phyloP scores from a whole-genome alignment of 179 eudicot species.

The Camellia oleifera region DNA sequence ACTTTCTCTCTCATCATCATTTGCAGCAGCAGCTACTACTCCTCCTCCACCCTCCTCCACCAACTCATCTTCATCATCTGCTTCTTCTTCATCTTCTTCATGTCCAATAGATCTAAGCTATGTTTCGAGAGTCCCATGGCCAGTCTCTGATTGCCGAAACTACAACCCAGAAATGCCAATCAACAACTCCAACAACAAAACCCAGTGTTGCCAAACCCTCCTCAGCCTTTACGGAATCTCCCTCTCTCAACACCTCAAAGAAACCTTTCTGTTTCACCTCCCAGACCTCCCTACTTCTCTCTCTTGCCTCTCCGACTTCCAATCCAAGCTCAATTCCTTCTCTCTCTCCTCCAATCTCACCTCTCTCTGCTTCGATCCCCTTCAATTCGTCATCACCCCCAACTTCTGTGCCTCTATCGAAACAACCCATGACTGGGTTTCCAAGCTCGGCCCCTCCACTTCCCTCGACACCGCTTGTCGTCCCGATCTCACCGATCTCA shows the following conservation, averaged over 20 bases:
- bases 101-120: slow-evolving; percentile 61
- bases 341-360: slow-evolving; percentile 42
- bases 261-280: slow-evolving; percentile 43
- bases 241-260: slow-evolving; percentile 45
- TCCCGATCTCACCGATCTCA: slow-evolving; percentile 48
- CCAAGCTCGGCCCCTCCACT: slow-evolving; percentile 40
- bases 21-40: not conserved
- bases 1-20: slow-evolving; percentile 9
- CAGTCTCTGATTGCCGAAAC: slow-evolving; percentile 33
- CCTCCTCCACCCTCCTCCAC: slow-evolving; percentile 6
- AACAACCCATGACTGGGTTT: slow-evolving; percentile 45
- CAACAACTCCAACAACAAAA: slow-evolving; percentile 16
- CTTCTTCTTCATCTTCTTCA: slow-evolving; percentile 10
- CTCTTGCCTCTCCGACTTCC: slow-evolving; percentile 53
- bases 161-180: not conserved
- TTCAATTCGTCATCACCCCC: slow-evolving; percentile 48
- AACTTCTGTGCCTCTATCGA: slow-evolving; percentile 56
- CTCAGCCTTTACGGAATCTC: slow-evolving; percentile 58
- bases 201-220: slow-evolving; percentile 58
- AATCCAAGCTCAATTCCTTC: slow-evolving; percentile 42
- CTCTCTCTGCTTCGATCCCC: slow-evolving; percentile 49
- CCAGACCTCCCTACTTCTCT: slow-evolving; percentile 45
- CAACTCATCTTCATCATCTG: not conserved
- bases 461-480: slow-evolving; percentile 42
- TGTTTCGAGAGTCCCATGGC: slow-evolving; percentile 49